Conservation (phyloP, 768 basidiomycete species). For the Mycena galopus region DNA sequence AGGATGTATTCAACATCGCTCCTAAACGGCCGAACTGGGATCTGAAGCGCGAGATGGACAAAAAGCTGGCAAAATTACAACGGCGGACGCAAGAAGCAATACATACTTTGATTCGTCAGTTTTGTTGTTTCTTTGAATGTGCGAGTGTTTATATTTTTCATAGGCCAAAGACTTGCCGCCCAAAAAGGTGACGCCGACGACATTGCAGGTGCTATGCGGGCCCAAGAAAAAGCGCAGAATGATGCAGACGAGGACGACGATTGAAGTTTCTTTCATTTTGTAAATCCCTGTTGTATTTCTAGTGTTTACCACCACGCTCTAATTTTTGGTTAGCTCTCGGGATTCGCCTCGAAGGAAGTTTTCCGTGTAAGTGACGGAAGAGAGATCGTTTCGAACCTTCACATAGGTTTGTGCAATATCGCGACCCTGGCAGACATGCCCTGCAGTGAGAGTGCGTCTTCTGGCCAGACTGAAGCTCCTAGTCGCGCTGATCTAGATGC, state of each 20-base stretch:
- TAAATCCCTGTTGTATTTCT: conserved; percentile 30
- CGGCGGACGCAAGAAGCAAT: conserved; percentile 93
- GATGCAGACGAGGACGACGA: conserved; percentile 74
- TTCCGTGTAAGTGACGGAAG: no score
- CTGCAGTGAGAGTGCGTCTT: no score
- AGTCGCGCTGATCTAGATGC: no score
- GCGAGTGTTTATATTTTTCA: neutral
- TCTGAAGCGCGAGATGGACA: conserved; percentile 93
- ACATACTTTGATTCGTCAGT: conserved; percentile 92
- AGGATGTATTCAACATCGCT: conserved; percentile 98
- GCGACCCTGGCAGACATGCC: no score
- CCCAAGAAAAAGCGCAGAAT: conserved; percentile 71
- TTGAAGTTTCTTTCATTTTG: conserved; percentile 41
- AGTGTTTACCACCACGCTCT: conserved; percentile 6
- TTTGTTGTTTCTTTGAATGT: neutral
- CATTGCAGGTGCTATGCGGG: conserved; percentile 86
- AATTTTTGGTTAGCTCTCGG: neutral
- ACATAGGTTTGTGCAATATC: no score
- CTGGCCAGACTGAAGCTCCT: no score
- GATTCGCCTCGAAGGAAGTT: no score
- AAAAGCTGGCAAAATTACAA: conserved; percentile 90
- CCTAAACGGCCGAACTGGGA: conserved; percentile 98
- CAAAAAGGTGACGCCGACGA: conserved; percentile 87
- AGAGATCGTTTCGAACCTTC: no score
- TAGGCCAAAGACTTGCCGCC: conserved; percentile 84